A percentile compares a stretch with the other conserved stretches of the same genome.
Evolutionary conservation across 2,329 filamentous ascomycete species (phyloP).

Genomic region (Talaromyces sp.): DNA sequence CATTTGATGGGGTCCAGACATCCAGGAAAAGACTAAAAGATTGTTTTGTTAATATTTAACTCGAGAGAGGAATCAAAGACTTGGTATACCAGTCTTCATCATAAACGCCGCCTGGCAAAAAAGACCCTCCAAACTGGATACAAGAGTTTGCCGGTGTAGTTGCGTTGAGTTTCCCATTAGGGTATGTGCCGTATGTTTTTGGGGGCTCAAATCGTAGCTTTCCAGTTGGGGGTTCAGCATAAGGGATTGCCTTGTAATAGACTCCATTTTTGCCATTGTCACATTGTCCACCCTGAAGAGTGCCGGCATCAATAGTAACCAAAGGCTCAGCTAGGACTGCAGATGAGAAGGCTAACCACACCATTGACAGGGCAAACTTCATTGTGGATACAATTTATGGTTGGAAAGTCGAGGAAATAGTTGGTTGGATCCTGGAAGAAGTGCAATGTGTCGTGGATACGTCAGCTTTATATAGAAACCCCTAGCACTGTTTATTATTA

Average conservation of each 20-base stretch:
- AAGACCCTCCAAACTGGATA: constrained; percentile 15
- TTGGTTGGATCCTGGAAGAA: neutral
- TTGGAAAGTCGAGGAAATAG: neutral
- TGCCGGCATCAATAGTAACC: constrained; percentile 17
- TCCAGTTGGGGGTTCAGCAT: constrained; percentile 17
- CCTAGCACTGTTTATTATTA: neutral
- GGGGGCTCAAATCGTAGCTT: constrained; percentile 19
- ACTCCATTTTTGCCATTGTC: constrained; percentile 12
- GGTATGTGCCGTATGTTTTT: constrained; percentile 14
- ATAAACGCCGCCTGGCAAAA: neutral
- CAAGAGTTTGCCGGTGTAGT: constrained; percentile 15
- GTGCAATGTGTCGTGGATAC: neutral
- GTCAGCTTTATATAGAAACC: neutral
- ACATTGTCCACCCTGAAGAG: constrained; percentile 17
- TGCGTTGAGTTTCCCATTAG: constrained; percentile 15
- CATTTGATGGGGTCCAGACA: constrained; percentile 32
- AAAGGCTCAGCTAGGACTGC: constrained; percentile 3
- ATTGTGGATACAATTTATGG: neutral
- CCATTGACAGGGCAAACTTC: neutral
- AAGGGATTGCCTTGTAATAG: constrained; percentile 15
- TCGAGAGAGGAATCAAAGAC: neutral
- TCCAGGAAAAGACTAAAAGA: constrained; percentile 22
- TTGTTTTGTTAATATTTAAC: neutral
- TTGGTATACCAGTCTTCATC: constrained; percentile 19
- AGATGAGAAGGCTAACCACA: neutral